Evolutionary conservation across 78 protist species (phyloP).

Genomic region (Dictyostelium firmibasis): DNA sequence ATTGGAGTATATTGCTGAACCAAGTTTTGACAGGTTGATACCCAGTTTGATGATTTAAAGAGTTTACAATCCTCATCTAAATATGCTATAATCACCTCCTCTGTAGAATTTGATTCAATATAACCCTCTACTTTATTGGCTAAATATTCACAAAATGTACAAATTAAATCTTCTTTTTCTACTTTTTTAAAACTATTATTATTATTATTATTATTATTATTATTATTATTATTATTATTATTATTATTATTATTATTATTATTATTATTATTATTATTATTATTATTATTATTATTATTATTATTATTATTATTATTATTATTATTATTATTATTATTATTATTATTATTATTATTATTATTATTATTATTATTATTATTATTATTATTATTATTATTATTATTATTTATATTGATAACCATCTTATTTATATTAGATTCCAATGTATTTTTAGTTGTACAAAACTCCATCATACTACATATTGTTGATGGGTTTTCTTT

Average conservation of each 20-base stretch:
- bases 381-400: too few relatives aligned
- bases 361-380: too few relatives aligned
- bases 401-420: too few relatives aligned
- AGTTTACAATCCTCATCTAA: not conserved
- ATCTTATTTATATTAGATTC: too few relatives aligned
- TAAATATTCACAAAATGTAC: constrained; percentile 4
- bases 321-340: too few relatives aligned
- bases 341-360: too few relatives aligned
- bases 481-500: constrained; percentile 8
- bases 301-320: too few relatives aligned
- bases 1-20: not conserved
- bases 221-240: not conserved
- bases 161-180: not conserved
- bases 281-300: too few relatives aligned
- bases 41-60: not conserved
- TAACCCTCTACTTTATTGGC: not conserved
- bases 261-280: not conserved
- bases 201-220: not conserved
- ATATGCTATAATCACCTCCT: not conserved
- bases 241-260: not conserved
- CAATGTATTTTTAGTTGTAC: not conserved
- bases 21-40: not conserved
- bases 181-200: not conserved
- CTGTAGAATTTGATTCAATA: not conserved
- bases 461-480: not conserved